Evolutionary conservation across 2,329 filamentous ascomycete species (phyloP).

Genomic region (Penicillium occitanis): DNA sequence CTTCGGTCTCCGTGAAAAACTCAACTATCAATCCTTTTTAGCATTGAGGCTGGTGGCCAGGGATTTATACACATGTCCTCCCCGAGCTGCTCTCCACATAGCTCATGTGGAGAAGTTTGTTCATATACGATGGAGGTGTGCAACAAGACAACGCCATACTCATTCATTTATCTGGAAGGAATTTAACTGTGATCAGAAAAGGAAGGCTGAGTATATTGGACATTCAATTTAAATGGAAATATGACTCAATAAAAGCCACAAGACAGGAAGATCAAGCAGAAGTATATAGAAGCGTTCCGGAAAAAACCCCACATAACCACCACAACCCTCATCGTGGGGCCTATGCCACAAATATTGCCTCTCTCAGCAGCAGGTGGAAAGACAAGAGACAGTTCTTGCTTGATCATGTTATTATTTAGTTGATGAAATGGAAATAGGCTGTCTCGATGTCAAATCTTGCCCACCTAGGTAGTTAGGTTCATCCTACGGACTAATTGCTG

Average conservation of each 20-base stretch:
- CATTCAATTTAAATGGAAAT: neutral
- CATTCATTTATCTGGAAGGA: neutral
- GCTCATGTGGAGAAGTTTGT: neutral
- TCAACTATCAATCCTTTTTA: neutral
- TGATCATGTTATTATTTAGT: too few species aligned
- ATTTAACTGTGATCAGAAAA: too few species aligned
- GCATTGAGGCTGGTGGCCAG: neutral
- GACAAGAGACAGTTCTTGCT: neutral
- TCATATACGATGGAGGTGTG: neutral
- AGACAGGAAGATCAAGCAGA: neutral
- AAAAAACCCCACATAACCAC: neutral
- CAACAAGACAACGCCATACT: neutral
- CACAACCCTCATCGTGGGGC: neutral
- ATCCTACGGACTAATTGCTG: neutral
- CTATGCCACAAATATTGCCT: neutral
- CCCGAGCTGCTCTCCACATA: slow-evolving; percentile 9
- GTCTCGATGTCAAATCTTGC: neutral
- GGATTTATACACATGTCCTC: neutral
- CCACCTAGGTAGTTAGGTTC: too few species aligned
- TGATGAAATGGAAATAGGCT: neutral
- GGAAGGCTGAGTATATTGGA: neutral
- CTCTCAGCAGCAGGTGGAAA: too few species aligned
- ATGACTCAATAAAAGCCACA: neutral
- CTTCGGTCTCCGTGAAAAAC: neutral
- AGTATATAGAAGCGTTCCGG: too few species aligned